Conservation (phyloP, 192 early-diverging fungal genomes). For the Mortierella alpina region DNA sequence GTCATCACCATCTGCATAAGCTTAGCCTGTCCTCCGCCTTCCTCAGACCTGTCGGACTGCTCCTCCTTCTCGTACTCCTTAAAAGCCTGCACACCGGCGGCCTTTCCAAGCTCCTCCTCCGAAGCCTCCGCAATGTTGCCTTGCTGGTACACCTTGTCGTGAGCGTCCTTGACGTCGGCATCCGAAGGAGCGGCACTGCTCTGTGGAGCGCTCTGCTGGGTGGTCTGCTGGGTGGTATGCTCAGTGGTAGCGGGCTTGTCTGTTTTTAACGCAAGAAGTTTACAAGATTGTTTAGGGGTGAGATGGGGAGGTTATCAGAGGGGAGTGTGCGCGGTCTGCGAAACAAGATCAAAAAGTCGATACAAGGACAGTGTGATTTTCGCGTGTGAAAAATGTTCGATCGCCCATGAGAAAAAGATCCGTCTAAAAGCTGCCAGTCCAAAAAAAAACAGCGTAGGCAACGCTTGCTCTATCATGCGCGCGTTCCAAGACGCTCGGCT, state of each 20-base stretch:
- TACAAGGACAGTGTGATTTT: too few relatives aligned
- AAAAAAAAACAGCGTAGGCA: too few relatives aligned
- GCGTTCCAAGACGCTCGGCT: too few relatives aligned
- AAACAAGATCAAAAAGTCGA: too few relatives aligned
- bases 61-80: not conserved
- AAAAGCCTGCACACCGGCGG: constrained; percentile 46
- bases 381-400: too few relatives aligned
- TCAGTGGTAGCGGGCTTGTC: not conserved
- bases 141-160: constrained; percentile 44
- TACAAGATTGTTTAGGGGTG: too few relatives aligned
- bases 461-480: too few relatives aligned
- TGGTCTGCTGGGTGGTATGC: not conserved
- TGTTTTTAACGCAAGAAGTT: not conserved
- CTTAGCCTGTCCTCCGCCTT: constrained; percentile 23
- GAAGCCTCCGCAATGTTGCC: constrained; percentile 12
- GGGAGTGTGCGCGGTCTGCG: too few relatives aligned
- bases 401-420: too few relatives aligned
- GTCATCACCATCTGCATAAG: constrained; percentile 48
- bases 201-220: constrained; percentile 4
- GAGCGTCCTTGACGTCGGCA: constrained; percentile 21
- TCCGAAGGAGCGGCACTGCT: constrained; percentile 13
- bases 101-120: constrained; percentile 49
- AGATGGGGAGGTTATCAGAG: too few relatives aligned
- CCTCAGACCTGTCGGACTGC: not conserved
- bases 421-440: too few relatives aligned